phyloP scores from a whole-genome alignment of 73 alveolate genomes.

The Blepharisma japonicum region DNA sequence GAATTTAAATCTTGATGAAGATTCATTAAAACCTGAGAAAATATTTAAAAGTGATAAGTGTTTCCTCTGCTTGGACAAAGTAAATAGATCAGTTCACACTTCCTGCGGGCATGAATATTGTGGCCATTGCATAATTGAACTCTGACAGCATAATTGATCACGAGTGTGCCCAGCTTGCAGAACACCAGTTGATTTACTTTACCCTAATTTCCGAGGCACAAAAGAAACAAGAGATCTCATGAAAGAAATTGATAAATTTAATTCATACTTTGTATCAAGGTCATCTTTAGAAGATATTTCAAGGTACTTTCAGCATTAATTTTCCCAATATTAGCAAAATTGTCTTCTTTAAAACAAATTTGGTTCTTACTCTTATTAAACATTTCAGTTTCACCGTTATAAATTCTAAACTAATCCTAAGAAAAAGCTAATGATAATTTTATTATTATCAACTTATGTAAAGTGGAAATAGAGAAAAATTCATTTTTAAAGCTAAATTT shows the following conservation, averaged over 20 bases:
- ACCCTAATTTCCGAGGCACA: background rate
- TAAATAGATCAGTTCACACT: background rate
- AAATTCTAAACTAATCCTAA: no score
- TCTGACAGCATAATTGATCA: background rate
- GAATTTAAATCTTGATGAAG: background rate
- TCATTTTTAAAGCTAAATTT: no score
- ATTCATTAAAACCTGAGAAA: background rate
- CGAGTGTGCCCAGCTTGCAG: conserved; percentile 18
- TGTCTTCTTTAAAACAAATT: no score
- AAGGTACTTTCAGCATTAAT: no score
- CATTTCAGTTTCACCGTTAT: no score
- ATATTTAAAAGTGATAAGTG: background rate
- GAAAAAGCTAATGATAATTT: no score
- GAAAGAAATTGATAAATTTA: background rate
- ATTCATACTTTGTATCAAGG: no score
- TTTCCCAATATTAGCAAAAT: no score
- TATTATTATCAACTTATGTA: no score
- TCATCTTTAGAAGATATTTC: no score
- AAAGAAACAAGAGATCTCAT: background rate
- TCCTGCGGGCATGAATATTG: conserved; percentile 15
- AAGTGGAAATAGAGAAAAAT: no score
- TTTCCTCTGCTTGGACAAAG: background rate
- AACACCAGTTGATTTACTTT: background rate
- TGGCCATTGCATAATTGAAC: background rate
- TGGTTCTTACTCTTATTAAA: no score